phyloP scores from a whole-genome alignment of 1,284 basidiomycete species.

The Heliocybe sulcata region DNA sequence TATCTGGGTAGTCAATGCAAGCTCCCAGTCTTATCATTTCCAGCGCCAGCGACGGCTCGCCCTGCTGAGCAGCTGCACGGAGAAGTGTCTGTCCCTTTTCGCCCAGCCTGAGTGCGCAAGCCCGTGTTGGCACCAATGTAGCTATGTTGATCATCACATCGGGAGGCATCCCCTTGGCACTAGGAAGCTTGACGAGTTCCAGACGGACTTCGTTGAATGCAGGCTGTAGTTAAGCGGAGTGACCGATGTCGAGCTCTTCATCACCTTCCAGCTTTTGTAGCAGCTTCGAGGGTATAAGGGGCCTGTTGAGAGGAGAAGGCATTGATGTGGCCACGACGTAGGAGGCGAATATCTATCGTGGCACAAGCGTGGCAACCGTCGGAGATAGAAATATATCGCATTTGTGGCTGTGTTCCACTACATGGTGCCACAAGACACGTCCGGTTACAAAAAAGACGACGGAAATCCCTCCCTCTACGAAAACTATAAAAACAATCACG shows the following conservation, averaged over 20 bases:
- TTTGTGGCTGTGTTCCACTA: not conserved
- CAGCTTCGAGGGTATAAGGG: not conserved
- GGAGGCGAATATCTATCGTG: too few relatives aligned
- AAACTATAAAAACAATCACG: too few relatives aligned
- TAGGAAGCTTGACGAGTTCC: not conserved
- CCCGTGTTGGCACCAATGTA: too few relatives aligned
- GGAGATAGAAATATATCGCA: not conserved
- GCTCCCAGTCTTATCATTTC: not conserved
- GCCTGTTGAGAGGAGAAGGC: not conserved
- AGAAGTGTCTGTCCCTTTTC: not conserved
- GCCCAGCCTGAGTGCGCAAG: too few relatives aligned
- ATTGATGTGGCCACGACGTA: too few relatives aligned
- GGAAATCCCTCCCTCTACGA: too few relatives aligned
- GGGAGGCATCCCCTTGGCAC: too few relatives aligned
- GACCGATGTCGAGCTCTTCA: too few relatives aligned
- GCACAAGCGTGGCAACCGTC: not conserved
- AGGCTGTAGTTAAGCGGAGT: not conserved
- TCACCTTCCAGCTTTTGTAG: not conserved
- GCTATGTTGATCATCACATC: too few relatives aligned
- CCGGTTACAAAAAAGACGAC: not conserved
- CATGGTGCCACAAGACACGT: not conserved
- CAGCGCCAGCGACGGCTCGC: not conserved
- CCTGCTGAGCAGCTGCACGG: not conserved
- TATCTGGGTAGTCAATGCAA: not conserved
- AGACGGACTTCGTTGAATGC: not conserved